A percentile compares a stretch with the other conserved stretches of the same genome.
Conservation (phyloP, 2,329 filamentous ascomycete genomes). For the Calonectria henricotiae region DNA sequence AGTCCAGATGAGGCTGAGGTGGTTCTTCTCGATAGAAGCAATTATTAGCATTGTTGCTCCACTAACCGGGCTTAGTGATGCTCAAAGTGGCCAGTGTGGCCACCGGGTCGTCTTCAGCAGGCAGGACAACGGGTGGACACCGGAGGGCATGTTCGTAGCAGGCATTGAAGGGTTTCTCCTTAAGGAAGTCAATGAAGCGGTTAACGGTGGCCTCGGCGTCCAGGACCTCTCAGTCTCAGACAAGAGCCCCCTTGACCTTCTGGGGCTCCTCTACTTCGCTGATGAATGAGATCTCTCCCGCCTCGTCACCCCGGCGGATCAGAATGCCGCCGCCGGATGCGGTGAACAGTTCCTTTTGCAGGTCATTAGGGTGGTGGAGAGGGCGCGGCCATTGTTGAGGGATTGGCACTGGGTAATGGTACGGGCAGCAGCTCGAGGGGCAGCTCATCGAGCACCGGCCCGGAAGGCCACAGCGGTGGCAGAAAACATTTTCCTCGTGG, state of each 20-base stretch:
- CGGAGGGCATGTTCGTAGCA: conserved; percentile 97
- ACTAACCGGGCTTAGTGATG: too few species aligned
- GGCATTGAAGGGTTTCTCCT: conserved; percentile 86
- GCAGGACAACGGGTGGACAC: conserved; percentile 63
- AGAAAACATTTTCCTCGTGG: conserved; percentile 61
- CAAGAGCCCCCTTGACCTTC: conserved; percentile 85
- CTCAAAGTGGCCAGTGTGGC: too few species aligned
- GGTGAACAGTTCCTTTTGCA: conserved; percentile 97
- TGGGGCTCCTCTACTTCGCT: conserved; percentile 83
- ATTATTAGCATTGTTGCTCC: too few species aligned
- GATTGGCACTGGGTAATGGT: conserved; percentile 11
- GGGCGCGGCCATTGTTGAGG: conserved; percentile 72
- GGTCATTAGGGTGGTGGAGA: conserved; percentile 92
- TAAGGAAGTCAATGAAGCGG: conserved; percentile 86
- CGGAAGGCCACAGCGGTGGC: conserved; percentile 62
- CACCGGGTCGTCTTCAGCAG: too few species aligned
- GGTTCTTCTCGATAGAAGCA: too few species aligned
- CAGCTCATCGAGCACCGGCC: conserved; percentile 63
- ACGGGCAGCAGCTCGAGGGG: conserved; percentile 51
- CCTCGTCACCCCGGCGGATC: conserved; percentile 91
- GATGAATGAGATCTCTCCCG: conserved; percentile 81
- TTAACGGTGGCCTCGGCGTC: conserved; percentile 89
- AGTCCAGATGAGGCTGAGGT: too few species aligned
- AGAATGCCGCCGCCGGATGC: conserved; percentile 95
- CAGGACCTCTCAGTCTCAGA: conserved; percentile 85